These are phyloP conservation scores for Purpureocillium takamizusanense DNA, from an alignment of 2,329 filamentous ascomycete species.

Conservation along the genomic window DNA sequence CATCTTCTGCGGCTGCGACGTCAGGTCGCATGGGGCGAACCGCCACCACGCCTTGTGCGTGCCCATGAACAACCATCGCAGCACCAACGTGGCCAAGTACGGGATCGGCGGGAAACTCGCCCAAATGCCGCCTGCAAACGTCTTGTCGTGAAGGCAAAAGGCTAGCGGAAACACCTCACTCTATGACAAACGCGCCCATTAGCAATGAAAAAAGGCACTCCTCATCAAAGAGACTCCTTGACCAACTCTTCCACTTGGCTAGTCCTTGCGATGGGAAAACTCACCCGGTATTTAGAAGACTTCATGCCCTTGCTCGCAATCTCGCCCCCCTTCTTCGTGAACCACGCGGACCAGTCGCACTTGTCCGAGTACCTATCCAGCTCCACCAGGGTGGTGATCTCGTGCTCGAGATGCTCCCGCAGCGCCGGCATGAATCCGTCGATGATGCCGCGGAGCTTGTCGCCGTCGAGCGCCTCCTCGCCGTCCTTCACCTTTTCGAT, in stretches of 20 bases:
- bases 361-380: slow-evolving; percentile 23
- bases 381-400: slow-evolving; percentile 25
- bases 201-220: background rate
- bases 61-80: slow-evolving; percentile 23
- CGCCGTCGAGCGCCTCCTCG: slow-evolving; percentile 20
- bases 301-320: slow-evolving; percentile 9
- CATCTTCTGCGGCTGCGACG: slow-evolving; percentile 20
- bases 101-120: slow-evolving; percentile 16
- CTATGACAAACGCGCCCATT: slow-evolving; percentile 3
- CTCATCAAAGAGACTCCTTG: no score
- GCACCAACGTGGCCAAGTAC: slow-evolving; percentile 15
- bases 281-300: slow-evolving; percentile 8
- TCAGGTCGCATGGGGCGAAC: slow-evolving; percentile 21
- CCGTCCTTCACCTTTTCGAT: slow-evolving; percentile 16
- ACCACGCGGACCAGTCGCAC: slow-evolving; percentile 23
- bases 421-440: slow-evolving; percentile 25
- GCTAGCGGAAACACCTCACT: slow-evolving; percentile 13
- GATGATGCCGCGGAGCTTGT: slow-evolving; percentile 19
- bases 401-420: slow-evolving; percentile 25
- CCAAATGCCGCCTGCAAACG: slow-evolving; percentile 16
- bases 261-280: slow-evolving; percentile 1
- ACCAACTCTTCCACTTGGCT: no score
- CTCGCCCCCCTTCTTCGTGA: slow-evolving; percentile 9
- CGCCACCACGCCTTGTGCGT: slow-evolving; percentile 26
- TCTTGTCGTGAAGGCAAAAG: slow-evolving; percentile 17